A percentile compares a stretch with the other conserved stretches of the same genome.
These are phyloP conservation scores for Cladosporium sp. DNA, from an alignment of 2,329 filamentous ascomycete genomes.

Conservation along the genomic window DNA sequence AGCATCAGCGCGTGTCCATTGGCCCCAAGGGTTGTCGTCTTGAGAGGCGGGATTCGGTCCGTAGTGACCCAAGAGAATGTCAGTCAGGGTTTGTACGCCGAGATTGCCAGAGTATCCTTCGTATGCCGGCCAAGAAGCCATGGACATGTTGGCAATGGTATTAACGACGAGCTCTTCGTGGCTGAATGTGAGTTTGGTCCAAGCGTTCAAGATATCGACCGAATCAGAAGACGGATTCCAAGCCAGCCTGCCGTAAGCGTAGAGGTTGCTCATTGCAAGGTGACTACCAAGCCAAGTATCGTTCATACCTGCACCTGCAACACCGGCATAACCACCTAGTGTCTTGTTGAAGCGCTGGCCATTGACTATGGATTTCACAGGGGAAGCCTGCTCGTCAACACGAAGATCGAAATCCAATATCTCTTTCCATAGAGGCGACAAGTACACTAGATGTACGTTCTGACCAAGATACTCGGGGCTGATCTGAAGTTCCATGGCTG, in stretches of 20 bases:
- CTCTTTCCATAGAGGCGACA: slow-evolving; percentile 62
- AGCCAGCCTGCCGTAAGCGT: slow-evolving; percentile 60
- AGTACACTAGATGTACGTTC: slow-evolving; percentile 62
- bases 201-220: slow-evolving; percentile 52
- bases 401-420: slow-evolving; percentile 62
- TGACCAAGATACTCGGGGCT: slow-evolving; percentile 67
- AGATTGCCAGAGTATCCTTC: slow-evolving; percentile 67
- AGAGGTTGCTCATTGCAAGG: slow-evolving; percentile 65
- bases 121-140: slow-evolving; percentile 65
- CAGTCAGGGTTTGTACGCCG: slow-evolving; percentile 62
- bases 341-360: slow-evolving; percentile 53
- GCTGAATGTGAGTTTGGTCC: slow-evolving; percentile 63
- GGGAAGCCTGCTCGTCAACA: slow-evolving; percentile 50
- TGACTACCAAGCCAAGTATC: slow-evolving; percentile 64
- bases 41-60: slow-evolving; percentile 62
- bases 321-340: slow-evolving; percentile 58
- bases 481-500: slow-evolving; percentile 60
- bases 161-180: slow-evolving; percentile 49
- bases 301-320: slow-evolving; percentile 62
- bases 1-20: slow-evolving; percentile 62
- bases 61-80: slow-evolving; percentile 61
- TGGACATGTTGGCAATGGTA: slow-evolving; percentile 56
- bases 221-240: slow-evolving; percentile 54
- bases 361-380: slow-evolving; percentile 54
- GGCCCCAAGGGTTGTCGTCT: slow-evolving; percentile 63